Conservation (phyloP, 2,329 filamentous ascomycete genomes). For the Tolypocladium nubicola region DNA sequence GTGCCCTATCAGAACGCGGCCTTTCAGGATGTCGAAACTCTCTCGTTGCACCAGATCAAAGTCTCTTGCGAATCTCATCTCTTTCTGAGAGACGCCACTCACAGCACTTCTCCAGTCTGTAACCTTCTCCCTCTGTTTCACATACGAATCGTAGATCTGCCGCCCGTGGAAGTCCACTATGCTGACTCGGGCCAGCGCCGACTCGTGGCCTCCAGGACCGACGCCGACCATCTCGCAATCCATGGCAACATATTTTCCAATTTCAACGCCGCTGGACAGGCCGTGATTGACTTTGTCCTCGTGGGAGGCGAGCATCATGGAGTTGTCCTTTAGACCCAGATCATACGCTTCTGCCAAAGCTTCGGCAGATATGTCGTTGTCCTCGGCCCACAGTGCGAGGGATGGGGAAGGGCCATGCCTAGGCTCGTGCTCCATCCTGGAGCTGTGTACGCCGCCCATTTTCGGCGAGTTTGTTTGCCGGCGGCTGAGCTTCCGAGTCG, state of each 20-base stretch:
- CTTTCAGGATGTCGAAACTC: constrained; percentile 57
- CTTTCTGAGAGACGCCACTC: constrained; percentile 66
- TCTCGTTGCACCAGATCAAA: constrained; percentile 71
- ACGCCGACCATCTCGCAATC: constrained; percentile 99
- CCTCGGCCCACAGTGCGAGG: constrained; percentile 48
- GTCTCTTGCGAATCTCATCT: constrained; percentile 57
- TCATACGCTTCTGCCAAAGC: constrained; percentile 52
- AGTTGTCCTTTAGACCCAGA: constrained; percentile 37
- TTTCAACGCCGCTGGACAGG: constrained; percentile 47
- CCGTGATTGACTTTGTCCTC: constrained; percentile 53
- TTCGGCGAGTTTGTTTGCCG: not conserved
- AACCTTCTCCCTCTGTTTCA: constrained; percentile 65
- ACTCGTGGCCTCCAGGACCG: constrained; percentile 57
- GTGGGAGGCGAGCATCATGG: constrained; percentile 32
- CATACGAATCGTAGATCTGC: constrained; percentile 90
- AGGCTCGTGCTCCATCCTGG: constrained; percentile 27
- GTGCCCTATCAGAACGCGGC: constrained; percentile 71
- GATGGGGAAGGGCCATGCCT: constrained; percentile 37
- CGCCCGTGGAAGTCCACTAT: constrained; percentile 89
- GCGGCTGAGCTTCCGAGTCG: constrained; percentile 4
- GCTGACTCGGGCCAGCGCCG: constrained; percentile 75
- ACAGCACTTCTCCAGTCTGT: constrained; percentile 86
- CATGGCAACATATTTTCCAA: constrained; percentile 84
- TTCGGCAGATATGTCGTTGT: constrained; percentile 50
- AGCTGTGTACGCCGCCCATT: constrained; percentile 51